Evolutionary conservation across 345 rosid species (phyloP), one percentile per base, ranked within the genome.

Genomic region (Euclidium syriacum): DNA sequence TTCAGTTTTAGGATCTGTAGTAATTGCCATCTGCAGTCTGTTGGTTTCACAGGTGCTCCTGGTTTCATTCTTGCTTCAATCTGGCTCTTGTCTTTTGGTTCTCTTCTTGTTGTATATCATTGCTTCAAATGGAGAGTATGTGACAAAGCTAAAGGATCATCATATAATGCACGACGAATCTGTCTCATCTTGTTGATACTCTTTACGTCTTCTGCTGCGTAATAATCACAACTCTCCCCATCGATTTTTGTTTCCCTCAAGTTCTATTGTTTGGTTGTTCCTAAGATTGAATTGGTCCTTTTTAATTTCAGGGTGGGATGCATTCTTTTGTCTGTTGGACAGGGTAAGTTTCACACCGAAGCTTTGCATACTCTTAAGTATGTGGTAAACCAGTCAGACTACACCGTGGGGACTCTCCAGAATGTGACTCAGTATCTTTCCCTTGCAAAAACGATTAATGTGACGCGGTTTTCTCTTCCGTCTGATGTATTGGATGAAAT

Each of bases 351-450:
- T 80, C 91, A 87, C 49, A 66, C 54, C 27, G 95, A 86, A 77
- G 95, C 75, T 55, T 59, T 90, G 70, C 73, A 71, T 62, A 94
- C 99, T 48, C 77, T 94, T 57, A 83, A 80, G 39, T 94, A 84
- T 72, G 96, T 94, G 5, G 97, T 94, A 15, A 85, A 94, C 76
- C 97, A 87, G 66, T 94, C 97, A 8, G 92, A 90, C 75, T 94
- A 87, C 77, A 90, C 96, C 3, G 96, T 85, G 43, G 76, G 81
- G 70, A 87, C 82, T 59, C 80, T 94, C 51, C 78, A 71, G 67
- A 90, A 94, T 74, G 99, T 94, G 41, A 94, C 99, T 1, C 76
- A 74, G 39, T 94, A 94, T 79, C 79, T 94, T 10, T 73, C 90
- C 24, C 91, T 94, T 50, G 97, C 99, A 1, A 94, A 94, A 77